Evolutionary conservation across 441 rosid genomes (phyloP), one percentile per base, ranked within the genome.

Genomic region (Heliophila coronopifolia): DNA sequence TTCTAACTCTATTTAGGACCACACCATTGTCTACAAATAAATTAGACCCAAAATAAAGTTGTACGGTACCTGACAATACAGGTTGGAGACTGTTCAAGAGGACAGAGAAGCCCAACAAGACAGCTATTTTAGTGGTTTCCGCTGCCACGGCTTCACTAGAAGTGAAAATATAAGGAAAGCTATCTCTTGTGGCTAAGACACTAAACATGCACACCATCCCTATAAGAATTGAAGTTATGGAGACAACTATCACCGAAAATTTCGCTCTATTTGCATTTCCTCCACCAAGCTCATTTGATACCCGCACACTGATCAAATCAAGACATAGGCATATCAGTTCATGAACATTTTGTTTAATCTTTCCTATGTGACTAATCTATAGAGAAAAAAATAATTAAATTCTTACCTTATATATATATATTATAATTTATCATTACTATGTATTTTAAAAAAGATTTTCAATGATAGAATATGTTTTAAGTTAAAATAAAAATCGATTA

Each of bases 51-150:
- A n/a, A n/a, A n/a, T n/a, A n/a, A n/a, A n/a, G n/a, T n/a, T n/a
- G n/a, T n/a, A n/a, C n/a, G n/a, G n/a, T 68, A 85, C 95, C 95
- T 6, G 97, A 89, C 62, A 83, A 70, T 54, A 86, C 95, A 1
- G 91, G 93, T 35, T 89, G 97, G 61, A 89, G 91, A 63, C 95
- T 81, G 73, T 86, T 89, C 9, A 89, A 58, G 56, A 89, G 91
- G 22, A 81, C 88, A 0, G 88, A 79, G 42, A 89, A 6, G 46
- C 52, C 91, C 16, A 89, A 76, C 66, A 89, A 60, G 44, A 68
- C 9, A 1, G 86, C 75, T 8, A 89, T 77, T 49, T 58, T 77
- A 0, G 84, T 79, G 6, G 95, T 89, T 77, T 89, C 93, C 4
- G 67, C 72, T 0, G 94, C 89, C n/a, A 86, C 95, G 0, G 91